Evolutionary conservation across 2,329 filamentous ascomycete genomes (phyloP), one percentile per base, ranked within the genome.

Genomic region (Venturia effusa): DNA sequence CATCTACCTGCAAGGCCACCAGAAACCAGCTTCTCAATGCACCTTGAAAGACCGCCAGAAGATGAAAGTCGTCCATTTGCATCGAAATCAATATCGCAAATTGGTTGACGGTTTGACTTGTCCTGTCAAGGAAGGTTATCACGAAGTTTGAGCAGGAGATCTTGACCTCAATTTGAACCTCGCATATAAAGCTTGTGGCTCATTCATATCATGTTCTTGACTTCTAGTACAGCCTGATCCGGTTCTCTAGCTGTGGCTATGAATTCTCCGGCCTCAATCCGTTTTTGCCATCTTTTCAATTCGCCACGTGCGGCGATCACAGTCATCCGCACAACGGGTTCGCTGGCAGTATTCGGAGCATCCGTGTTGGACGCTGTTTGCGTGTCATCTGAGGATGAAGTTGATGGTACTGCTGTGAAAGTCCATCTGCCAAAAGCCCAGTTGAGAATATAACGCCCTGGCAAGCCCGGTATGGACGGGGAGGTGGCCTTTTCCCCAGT

Each of bases 391-490:
- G 65, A 68, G 15, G 70, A 71, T 34, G 66, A 64, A 48, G 70
- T 68, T 0, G 32, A 1, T 11, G 74, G 69, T 4, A 86, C 77
- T 6, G 84, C 80, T 1, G 92, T 95, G 71, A 93, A 96, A 0
- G 86, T 96, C 93, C 94, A 99, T 37, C 94, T 83, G 0, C 92
- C 92, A 76, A 99, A 99, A 0, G 94, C 94, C 94, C 94, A 99
- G 74, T 99, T 99, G 66, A 99, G 82, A 55, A 99, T 96, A 72
- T 94, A 97, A 64, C 89, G 81, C 19, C 75, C 74, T 24, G 74
- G 71, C 1, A 74, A 66, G 59, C 67, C 77, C 13, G 84, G 66
- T 10, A 71, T 68, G 17, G 76, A 72, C 34, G 68, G 67, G 1
- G 69, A 66, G 7, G 70, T 68, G 15, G 72, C 68, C 22, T 69